Evolutionary conservation across 192 early-diverging fungal species (phyloP), one percentile per base, ranked within the genome.

Genomic region (Umbelopsis sp.): DNA sequence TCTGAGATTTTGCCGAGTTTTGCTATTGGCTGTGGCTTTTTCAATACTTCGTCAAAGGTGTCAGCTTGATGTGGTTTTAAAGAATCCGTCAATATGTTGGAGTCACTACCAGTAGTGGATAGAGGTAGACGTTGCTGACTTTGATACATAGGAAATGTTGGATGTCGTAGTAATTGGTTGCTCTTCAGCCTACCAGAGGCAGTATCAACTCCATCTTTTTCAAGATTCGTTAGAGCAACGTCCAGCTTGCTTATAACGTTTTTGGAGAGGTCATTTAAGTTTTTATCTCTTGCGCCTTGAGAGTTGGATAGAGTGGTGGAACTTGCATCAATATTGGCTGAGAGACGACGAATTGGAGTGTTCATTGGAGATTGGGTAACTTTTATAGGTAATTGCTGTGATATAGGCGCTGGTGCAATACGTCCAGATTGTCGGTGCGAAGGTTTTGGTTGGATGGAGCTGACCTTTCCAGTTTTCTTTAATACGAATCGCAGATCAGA

Each of bases 221-320:
- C 56, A 17, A 62, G 31, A 34, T 62, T 62, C 26, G 56, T 34
- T 14, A 62, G 31, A 20, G 56, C 56, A 34, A 32, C 56, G 17
- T 62, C 56, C 56, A 62, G 29, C 31, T 62, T 62, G 56, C 31
- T 62, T 31, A 62, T 62, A 34, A 62, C 56, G 31, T 62, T 31
- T 14, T 26, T 29, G 31, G 56, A 14, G 31, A n/a, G 56, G 4
- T 62, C 56, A 17, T 62, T 62, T 2, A 62, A 6, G 11, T 32
- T 32, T 17, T 14, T 34, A 0, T 29, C 16, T 5, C 56, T 31
- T 1, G 12, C n/a, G 4, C 7, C 56, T 6, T 20, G 56, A 0
- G 31, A n/a, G 24, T 32, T 22, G 5, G 12, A 12, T 20, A 16
- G 1, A n/a, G 7, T 62, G 20, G n/a, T 17, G 14, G 31, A 32